phyloP scores from a whole-genome alignment of 2,329 filamentous ascomycete species.

The Fusarium subglutinans region DNA sequence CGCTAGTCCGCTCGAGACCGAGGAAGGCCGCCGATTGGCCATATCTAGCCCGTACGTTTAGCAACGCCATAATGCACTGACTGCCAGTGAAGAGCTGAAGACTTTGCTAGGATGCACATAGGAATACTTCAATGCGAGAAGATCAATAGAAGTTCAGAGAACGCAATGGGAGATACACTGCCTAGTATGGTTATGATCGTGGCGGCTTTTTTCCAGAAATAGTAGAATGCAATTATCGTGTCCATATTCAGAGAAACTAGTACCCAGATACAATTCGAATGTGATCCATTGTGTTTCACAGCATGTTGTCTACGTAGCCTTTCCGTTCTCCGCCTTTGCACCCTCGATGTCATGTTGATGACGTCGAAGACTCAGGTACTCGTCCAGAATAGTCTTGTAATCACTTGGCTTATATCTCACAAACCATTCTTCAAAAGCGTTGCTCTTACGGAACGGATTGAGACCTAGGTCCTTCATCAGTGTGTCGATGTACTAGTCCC shows the following conservation, averaged over 20 bases:
- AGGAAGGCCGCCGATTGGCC: neutral
- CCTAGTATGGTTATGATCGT: neutral
- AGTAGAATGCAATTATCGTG: neutral
- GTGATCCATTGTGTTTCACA: neutral
- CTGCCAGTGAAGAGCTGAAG: neutral
- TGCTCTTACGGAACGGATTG: neutral
- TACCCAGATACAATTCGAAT: neutral
- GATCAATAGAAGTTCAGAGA: neutral
- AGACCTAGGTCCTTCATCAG: neutral
- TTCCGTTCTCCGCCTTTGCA: neutral
- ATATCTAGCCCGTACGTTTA: rapidly evolving
- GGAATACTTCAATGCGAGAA: neutral
- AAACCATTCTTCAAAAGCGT: neutral
- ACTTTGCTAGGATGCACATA: neutral
- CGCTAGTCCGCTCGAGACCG: neutral
- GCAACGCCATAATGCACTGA: neutral
- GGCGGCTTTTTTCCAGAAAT: neutral
- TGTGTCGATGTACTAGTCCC: neutral
- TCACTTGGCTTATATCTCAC: neutral
- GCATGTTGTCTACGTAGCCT: neutral
- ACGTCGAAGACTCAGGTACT: neutral
- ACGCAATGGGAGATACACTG: neutral
- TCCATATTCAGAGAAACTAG: neutral
- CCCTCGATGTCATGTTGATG: neutral
- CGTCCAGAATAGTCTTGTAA: neutral